phyloP scores from a whole-genome alignment of 129 eudicot genomes.

The Centella asiatica region DNA sequence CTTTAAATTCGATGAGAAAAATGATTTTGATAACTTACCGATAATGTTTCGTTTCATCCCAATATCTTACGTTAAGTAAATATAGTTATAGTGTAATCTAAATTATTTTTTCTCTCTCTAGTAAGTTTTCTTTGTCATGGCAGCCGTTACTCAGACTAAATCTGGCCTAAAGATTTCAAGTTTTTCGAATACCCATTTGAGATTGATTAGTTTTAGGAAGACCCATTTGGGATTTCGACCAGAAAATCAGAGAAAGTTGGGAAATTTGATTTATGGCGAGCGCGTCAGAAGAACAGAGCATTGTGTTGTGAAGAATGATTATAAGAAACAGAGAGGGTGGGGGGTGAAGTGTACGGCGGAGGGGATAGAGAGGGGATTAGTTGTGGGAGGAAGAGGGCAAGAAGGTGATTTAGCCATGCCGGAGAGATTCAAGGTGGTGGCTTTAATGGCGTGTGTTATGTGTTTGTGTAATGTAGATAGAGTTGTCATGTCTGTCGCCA shows the following conservation, averaged over 20 bases:
- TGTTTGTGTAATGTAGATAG: conserved; percentile 93
- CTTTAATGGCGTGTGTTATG: conserved; percentile 83
- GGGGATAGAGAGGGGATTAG: conserved; percentile 55
- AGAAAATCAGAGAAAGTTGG: conserved; percentile 22
- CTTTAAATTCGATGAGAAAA: too few relatives aligned
- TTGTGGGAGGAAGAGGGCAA: conserved; percentile 40
- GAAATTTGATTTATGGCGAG: conserved; percentile 18
- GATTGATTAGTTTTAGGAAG: conserved; percentile 21
- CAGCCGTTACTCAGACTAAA: conserved; percentile 21
- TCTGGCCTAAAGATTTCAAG: conserved; percentile 23
- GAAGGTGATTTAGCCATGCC: conserved; percentile 36
- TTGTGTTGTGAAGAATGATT: conserved; percentile 12
- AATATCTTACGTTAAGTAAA: too few relatives aligned
- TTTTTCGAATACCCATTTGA: conserved; percentile 22
- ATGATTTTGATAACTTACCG: too few relatives aligned
- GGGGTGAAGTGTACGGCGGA: conserved; percentile 67
- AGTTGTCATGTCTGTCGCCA: conserved; percentile 92
- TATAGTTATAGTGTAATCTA: too few relatives aligned
- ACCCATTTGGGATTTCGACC: conserved; percentile 30
- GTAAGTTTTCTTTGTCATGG: conserved; percentile 24
- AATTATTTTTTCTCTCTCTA: not conserved
- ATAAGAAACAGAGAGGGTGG: conserved; percentile 17
- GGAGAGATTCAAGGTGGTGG: conserved; percentile 86
- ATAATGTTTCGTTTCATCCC: too few relatives aligned
- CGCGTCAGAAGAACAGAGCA: conserved; percentile 9